Conservation (phyloP, 805 yeast genomes). For the Ogataea thermomethanolica region DNA sequence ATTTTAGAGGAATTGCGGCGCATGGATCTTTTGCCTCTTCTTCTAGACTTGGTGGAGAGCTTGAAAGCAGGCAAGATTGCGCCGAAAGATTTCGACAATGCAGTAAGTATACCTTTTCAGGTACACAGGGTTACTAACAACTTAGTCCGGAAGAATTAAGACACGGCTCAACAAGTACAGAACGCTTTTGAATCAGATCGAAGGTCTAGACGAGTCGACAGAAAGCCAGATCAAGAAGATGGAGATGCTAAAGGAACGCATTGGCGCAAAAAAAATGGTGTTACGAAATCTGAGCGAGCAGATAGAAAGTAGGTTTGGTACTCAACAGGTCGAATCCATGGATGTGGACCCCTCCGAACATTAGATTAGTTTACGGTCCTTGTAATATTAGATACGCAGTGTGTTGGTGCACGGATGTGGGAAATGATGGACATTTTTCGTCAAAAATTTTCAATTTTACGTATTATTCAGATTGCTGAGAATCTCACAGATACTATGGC, state of each 20-base stretch:
- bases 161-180: conserved; percentile 38
- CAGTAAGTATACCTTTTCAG: conserved; percentile 27
- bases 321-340: conserved; percentile 1
- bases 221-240: conserved; percentile 35
- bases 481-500: conserved; percentile 23
- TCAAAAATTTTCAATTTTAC: conserved; percentile 10
- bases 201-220: conserved; percentile 43
- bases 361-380: neutral
- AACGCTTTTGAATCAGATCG: conserved; percentile 37
- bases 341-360: neutral
- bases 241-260: conserved; percentile 33
- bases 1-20: conserved; percentile 32
- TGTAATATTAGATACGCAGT: neutral
- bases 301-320: conserved; percentile 15
- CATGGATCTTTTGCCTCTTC: conserved; percentile 38
- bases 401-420: conserved; percentile 6
- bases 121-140: conserved; percentile 2
- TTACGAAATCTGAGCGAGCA: conserved; percentile 20
- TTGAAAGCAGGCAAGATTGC: conserved; percentile 37
- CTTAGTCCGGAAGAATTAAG: conserved; percentile 42
- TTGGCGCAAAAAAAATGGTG: conserved; percentile 26
- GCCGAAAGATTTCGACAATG: conserved; percentile 43
- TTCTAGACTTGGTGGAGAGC: conserved; percentile 39
- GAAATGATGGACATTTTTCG: conserved; percentile 5
- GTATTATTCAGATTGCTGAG: conserved; percentile 6